Conservation (phyloP, 2,329 filamentous ascomycete genomes). For the Escovopsis weberi region DNA sequence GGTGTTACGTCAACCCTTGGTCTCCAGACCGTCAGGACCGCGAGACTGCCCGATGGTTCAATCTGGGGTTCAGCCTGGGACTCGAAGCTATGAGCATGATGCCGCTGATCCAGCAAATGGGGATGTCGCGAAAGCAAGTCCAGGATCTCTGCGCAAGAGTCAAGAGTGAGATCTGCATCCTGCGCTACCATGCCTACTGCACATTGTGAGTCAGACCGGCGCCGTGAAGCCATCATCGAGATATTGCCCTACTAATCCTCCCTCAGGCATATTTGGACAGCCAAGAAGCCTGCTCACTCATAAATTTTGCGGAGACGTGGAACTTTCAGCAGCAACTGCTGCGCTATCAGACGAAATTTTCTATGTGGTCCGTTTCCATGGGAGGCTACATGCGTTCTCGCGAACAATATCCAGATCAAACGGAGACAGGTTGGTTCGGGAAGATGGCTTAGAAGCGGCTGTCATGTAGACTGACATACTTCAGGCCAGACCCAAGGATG, state of each 20-base stretch:
- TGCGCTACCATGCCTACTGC: conserved; percentile 58
- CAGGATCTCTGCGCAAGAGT: conserved; percentile 46
- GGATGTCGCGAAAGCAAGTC: conserved; percentile 44
- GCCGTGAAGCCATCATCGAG: background rate
- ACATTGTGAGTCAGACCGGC: conserved; percentile 46
- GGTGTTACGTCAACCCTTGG: conserved; percentile 64
- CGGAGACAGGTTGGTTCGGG: too few species aligned
- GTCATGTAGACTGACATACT: too few species aligned
- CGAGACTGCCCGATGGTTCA: conserved; percentile 70
- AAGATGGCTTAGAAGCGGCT: too few species aligned
- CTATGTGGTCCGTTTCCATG: too few species aligned
- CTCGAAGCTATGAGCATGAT: conserved; percentile 59
- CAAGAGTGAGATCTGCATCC: conserved; percentile 52
- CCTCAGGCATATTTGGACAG: conserved; percentile 11
- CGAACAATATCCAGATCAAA: too few species aligned
- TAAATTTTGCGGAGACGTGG: background rate
- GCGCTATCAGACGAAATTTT: too few species aligned
- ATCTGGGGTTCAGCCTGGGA: conserved; percentile 59
- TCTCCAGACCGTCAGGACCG: conserved; percentile 47
- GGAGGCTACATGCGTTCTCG: too few species aligned
- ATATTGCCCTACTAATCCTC: conserved; percentile 3
- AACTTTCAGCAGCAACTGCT: too few species aligned
- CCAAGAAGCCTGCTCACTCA: conserved; percentile 8
- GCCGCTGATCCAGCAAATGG: conserved; percentile 43
- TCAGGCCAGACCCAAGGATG: too few species aligned